Percentiles rank a stretch among this genome's conserved stretches.
Conservation (phyloP, 768 basidiomycete species). For the Leccinum boreale region DNA sequence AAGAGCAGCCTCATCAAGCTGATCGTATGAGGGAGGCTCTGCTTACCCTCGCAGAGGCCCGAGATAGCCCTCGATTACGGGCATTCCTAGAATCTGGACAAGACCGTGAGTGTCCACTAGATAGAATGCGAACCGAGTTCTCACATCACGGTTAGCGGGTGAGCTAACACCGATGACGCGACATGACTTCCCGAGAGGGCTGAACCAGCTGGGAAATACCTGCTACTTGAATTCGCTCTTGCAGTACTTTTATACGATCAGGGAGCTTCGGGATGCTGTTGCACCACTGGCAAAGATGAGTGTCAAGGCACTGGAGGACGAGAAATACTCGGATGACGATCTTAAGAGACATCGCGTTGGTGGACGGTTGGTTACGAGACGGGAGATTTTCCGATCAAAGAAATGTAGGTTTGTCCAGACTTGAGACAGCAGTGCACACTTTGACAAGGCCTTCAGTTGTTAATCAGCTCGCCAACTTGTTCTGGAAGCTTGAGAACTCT, state of each 20-base stretch:
- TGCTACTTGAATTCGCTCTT: slow-evolving; percentile 78
- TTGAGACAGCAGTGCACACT: slow-evolving; percentile 1
- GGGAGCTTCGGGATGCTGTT: slow-evolving; percentile 78
- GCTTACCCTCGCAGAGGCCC: slow-evolving; percentile 66
- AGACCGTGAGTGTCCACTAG: slow-evolving; percentile 61
- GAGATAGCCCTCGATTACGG: slow-evolving; percentile 69
- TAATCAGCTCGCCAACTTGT: slow-evolving; percentile 72
- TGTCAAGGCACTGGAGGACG: slow-evolving; percentile 56
- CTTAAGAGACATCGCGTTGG: slow-evolving; percentile 83
- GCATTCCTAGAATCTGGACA: slow-evolving; percentile 61
- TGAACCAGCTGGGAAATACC: slow-evolving; percentile 87
- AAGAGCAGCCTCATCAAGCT: slow-evolving; percentile 63
- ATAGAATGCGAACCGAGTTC: not conserved
- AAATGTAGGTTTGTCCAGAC: slow-evolving; percentile 60
- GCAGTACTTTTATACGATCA: slow-evolving; percentile 96
- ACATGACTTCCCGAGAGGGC: slow-evolving; percentile 75
- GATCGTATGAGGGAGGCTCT: slow-evolving; percentile 75
- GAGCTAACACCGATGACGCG: slow-evolving; percentile 51
- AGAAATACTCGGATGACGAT: slow-evolving; percentile 77
- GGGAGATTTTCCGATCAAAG: slow-evolving; percentile 80
- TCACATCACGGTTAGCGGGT: slow-evolving; percentile 48
- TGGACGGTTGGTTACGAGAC: slow-evolving; percentile 74
- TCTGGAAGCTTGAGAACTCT: slow-evolving; percentile 69
- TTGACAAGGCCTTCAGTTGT: slow-evolving; percentile 54
- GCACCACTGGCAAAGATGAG: slow-evolving; percentile 53